Conservation (phyloP, 108 stramenopile species). For the Asterionellopsis glacialis region DNA sequence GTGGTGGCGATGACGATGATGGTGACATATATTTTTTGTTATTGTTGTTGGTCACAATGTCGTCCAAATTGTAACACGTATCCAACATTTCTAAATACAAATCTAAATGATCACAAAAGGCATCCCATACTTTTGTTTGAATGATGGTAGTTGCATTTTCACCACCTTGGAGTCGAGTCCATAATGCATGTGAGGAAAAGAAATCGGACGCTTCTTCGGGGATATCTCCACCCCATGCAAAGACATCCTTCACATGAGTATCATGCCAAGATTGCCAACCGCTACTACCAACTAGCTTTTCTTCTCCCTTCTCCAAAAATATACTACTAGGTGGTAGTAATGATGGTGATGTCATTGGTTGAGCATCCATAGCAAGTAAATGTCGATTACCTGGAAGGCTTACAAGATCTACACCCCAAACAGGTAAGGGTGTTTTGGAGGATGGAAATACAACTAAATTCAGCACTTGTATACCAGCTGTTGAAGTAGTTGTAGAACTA, state of each 20-base stretch:
- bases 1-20: constrained; percentile 13
- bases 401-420: constrained; percentile 79
- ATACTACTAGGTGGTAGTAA: too few species aligned
- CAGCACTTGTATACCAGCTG: constrained; percentile 66
- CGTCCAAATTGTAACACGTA: constrained; percentile 17
- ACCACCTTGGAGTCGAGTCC: constrained; percentile 56
- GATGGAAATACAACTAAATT: constrained; percentile 72
- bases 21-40: constrained; percentile 1
- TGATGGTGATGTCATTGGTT: constrained; percentile 36
- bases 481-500: neutral
- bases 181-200: constrained; percentile 71
- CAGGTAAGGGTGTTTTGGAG: constrained; percentile 41
- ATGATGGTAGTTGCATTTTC: constrained; percentile 34
- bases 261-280: constrained; percentile 33
- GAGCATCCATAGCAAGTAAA: constrained; percentile 62
- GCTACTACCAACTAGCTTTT: constrained; percentile 1
- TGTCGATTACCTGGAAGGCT: constrained; percentile 69
- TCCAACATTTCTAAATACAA: constrained; percentile 51
- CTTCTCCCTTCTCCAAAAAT: constrained; percentile 27
- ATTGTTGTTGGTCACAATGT: neutral
- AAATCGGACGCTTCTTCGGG: constrained; percentile 60
- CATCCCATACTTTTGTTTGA: constrained; percentile 40
- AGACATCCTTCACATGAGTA: constrained; percentile 26
- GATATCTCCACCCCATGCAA: constrained; percentile 80
- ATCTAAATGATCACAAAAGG: constrained; percentile 63